Evolutionary conservation across 1,284 basidiomycete species (phyloP).

Genomic region (Stygiomarasmius scandens): DNA sequence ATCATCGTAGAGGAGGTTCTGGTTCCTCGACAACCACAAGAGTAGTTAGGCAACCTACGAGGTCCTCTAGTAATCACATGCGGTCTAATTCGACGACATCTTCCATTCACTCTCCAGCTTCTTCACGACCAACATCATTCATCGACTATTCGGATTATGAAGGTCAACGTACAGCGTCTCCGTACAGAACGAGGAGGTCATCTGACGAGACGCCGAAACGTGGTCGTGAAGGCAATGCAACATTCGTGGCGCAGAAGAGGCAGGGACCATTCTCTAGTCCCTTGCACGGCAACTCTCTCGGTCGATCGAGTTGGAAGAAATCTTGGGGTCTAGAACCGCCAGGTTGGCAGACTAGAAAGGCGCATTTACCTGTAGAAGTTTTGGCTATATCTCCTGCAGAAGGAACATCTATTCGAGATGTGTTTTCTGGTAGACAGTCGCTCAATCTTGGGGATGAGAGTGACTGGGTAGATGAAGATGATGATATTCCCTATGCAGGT

Average conservation of each 20-base stretch:
- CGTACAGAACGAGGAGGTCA: slow-evolving; percentile 48
- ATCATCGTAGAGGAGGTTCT: slow-evolving; percentile 72
- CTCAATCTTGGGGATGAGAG: slow-evolving; percentile 70
- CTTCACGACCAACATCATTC: slow-evolving; percentile 73
- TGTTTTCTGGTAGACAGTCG: slow-evolving; percentile 69
- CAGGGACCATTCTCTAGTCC: slow-evolving; percentile 67
- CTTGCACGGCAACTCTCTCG: slow-evolving; percentile 46
- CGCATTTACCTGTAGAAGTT: slow-evolving; percentile 73
- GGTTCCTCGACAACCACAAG: slow-evolving; percentile 65
- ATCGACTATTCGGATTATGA: slow-evolving; percentile 76
- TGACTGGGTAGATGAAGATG: slow-evolving; percentile 85
- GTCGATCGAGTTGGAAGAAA: slow-evolving; percentile 84
- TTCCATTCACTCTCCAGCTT: slow-evolving; percentile 69
- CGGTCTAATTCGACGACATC: slow-evolving; percentile 76
- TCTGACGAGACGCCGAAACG: slow-evolving; percentile 51
- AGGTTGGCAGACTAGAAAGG: slow-evolving; percentile 75
- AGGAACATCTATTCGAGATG: slow-evolving; percentile 63
- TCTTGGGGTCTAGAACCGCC: slow-evolving; percentile 84
- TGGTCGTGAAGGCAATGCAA: slow-evolving; percentile 40
- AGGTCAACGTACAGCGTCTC: slow-evolving; percentile 52
- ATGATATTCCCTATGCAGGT: slow-evolving; percentile 76
- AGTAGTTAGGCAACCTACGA: slow-evolving; percentile 67
- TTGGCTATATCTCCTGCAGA: slow-evolving; percentile 67
- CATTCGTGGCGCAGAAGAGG: slow-evolving; percentile 77
- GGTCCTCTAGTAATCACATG: slow-evolving; percentile 46